These are phyloP conservation scores for Eruca vesicaria DNA, from an alignment of 441 rosid genomes.

Conservation along the genomic window DNA sequence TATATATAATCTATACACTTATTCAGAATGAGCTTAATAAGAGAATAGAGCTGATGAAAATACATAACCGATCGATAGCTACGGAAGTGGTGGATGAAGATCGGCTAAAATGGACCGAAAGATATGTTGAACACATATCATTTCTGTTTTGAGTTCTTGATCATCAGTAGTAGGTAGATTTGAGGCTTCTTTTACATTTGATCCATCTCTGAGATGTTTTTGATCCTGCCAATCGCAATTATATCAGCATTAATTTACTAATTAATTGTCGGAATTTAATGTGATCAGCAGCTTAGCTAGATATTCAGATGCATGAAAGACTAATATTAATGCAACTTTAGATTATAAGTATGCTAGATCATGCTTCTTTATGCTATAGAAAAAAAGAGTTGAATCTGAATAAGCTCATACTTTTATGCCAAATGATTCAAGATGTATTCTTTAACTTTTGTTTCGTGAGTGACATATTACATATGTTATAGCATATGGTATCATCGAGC, in stretches of 20 bases:
- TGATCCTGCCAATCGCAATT: constrained; percentile 21
- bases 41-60: constrained; percentile 4
- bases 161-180: constrained; percentile 26
- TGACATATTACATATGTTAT: background rate
- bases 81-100: constrained; percentile 11
- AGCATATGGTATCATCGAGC: background rate
- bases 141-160: constrained; percentile 17
- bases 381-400: background rate
- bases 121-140: constrained; percentile 24
- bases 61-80: constrained; percentile 10
- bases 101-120: too few species aligned
- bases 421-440: background rate
- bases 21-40: constrained; percentile 16
- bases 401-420: background rate
- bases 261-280: background rate
- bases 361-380: background rate
- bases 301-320: background rate
- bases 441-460: background rate
- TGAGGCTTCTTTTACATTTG: constrained; percentile 23
- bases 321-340: background rate
- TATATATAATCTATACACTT: constrained; percentile 22
- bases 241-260: background rate
- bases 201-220: constrained; percentile 4
- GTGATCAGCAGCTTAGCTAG: background rate
- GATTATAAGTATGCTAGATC: background rate